Percentiles rank a stretch among this genome's conserved stretches.
These are phyloP conservation scores for Candida pseudoviswanathii DNA, from an alignment of 1,139 yeast species.

Conservation along the genomic window DNA sequence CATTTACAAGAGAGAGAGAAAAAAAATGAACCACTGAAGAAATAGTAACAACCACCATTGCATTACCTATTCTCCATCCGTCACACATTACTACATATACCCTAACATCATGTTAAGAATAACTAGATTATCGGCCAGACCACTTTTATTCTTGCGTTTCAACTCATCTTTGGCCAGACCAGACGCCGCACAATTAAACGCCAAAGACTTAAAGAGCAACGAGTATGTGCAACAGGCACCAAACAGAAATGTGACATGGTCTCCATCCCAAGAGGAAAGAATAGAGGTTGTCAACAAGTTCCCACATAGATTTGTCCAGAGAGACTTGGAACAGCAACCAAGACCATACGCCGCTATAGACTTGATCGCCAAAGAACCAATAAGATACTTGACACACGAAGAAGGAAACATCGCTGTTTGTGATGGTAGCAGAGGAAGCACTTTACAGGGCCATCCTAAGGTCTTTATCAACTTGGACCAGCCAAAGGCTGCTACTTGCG, in stretches of 20 bases:
- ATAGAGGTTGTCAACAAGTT: slow-evolving; percentile 55
- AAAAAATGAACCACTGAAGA: background rate
- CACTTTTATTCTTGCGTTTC: slow-evolving; percentile 7
- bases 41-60: background rate
- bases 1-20: background rate
- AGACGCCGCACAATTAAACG: slow-evolving; percentile 26
- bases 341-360: slow-evolving; percentile 85
- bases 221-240: slow-evolving; percentile 65
- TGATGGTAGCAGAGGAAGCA: slow-evolving; percentile 73
- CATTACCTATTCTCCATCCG: background rate
- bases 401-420: slow-evolving; percentile 72
- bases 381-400: slow-evolving; percentile 56
- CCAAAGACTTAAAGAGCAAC: slow-evolving; percentile 37
- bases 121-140: slow-evolving; percentile 4
- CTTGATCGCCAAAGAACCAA: slow-evolving; percentile 73
- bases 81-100: background rate
- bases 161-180: slow-evolving; percentile 14
- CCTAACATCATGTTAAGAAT: slow-evolving; percentile 4
- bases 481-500: slow-evolving; percentile 71
- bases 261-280: slow-evolving; percentile 66
- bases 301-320: slow-evolving; percentile 70
- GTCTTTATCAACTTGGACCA: slow-evolving; percentile 79
- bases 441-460: slow-evolving; percentile 84
- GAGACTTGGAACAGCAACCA: slow-evolving; percentile 70
- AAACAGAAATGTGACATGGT: slow-evolving; percentile 71